phyloP scores from a whole-genome alignment of 2,329 filamentous ascomycete genomes.

The Fusarium stilboides region DNA sequence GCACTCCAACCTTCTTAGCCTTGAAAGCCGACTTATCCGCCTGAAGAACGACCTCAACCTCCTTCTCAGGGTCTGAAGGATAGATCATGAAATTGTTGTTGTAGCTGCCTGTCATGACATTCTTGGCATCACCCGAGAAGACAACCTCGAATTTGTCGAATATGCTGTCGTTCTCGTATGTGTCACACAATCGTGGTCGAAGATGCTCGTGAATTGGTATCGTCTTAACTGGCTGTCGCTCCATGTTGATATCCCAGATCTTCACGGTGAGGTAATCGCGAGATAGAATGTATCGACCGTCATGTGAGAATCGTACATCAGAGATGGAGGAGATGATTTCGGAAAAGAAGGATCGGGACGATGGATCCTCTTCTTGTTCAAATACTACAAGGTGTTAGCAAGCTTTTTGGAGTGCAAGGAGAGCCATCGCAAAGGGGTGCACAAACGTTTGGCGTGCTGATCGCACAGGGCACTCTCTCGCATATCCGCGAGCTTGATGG shows the following conservation, averaged over 20 bases:
- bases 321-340: slow-evolving; percentile 99
- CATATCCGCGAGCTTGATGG: slow-evolving; percentile 99
- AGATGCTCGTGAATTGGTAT: slow-evolving; percentile 99
- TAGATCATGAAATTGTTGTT: slow-evolving; percentile 99
- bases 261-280: slow-evolving; percentile 99
- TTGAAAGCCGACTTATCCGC: slow-evolving; percentile 99
- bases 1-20: slow-evolving; percentile 98
- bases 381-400: slow-evolving; percentile 77
- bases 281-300: slow-evolving; percentile 96
- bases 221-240: slow-evolving; percentile 95
- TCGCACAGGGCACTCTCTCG: slow-evolving; percentile 96
- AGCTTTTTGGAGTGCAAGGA: not conserved
- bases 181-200: slow-evolving; percentile 93
- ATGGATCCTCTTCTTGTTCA: slow-evolving; percentile 97
- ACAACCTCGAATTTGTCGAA: slow-evolving; percentile 99
- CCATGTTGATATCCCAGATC: slow-evolving; percentile 99
- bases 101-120: slow-evolving; percentile 99
- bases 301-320: slow-evolving; percentile 96
- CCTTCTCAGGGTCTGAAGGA: slow-evolving; percentile 94
- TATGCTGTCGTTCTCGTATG: slow-evolving; percentile 99
- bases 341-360: slow-evolving; percentile 98
- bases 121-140: slow-evolving; percentile 97
- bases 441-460: slow-evolving; percentile 90
- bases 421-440: not conserved
- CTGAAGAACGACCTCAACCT: slow-evolving; percentile 96